These are phyloP conservation scores for Ormosia emarginata DNA, from an alignment of 306 rosid species.

Conservation along the genomic window DNA sequence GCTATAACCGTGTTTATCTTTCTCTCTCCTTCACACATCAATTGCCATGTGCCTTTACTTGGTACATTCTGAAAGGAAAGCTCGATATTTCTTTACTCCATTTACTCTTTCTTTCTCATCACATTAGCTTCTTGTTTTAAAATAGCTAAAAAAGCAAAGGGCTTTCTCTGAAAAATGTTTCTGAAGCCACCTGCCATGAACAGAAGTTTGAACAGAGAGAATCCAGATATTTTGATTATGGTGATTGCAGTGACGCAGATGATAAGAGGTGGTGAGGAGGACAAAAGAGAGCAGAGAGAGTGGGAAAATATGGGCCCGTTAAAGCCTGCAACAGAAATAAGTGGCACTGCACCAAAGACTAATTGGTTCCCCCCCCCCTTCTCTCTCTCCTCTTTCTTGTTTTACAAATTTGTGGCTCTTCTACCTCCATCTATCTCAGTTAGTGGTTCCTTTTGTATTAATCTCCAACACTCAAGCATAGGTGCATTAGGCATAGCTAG, in stretches of 20 bases:
- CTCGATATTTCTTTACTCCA: neutral
- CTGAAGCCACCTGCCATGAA: slow-evolving; percentile 60
- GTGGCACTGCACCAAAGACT: slow-evolving; percentile 50
- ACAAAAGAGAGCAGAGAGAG: slow-evolving; percentile 42
- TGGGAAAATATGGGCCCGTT: slow-evolving; percentile 50
- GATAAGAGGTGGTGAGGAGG: slow-evolving; percentile 51
- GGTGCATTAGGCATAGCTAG: neutral
- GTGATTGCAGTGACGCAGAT: slow-evolving; percentile 65
- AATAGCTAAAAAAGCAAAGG: slow-evolving; percentile 33
- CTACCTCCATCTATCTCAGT: slow-evolving; percentile 22
- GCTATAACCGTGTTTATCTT: slow-evolving; percentile 31
- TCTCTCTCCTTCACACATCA: slow-evolving; percentile 35
- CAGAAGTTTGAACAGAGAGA: slow-evolving; percentile 69
- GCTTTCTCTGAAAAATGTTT: slow-evolving; percentile 48
- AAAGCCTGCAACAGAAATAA: slow-evolving; percentile 70
- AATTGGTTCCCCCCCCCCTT: slow-evolving; percentile 26
- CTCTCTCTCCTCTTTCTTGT: neutral
- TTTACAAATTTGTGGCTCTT: slow-evolving; percentile 31
- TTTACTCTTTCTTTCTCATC: slow-evolving; percentile 44
- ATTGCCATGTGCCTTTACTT: slow-evolving; percentile 34
- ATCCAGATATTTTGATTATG: slow-evolving; percentile 71
- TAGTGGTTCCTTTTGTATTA: slow-evolving; percentile 28
- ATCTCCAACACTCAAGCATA: neutral
- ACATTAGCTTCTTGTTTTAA: slow-evolving; percentile 21
- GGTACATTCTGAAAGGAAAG: slow-evolving; percentile 45